Evolutionary conservation across 176 grass and related monocot species (phyloP), one percentile per base, ranked within the genome.

Genomic region (Zoysia japonica): DNA sequence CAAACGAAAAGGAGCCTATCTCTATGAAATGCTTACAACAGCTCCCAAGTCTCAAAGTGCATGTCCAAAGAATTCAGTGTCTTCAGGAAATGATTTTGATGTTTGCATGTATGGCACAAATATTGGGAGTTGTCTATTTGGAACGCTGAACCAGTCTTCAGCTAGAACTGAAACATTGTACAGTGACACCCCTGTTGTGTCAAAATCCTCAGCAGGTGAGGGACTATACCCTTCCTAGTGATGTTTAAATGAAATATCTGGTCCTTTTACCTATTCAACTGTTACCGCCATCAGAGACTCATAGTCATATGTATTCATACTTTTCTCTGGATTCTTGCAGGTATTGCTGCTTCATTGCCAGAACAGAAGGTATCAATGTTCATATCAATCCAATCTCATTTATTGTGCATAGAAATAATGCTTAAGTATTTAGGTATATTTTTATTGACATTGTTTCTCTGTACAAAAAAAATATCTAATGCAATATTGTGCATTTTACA

Each of bases 1-100:
- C 42, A 76, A 80, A 78, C 56, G 0, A 35, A 90, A 86, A 88
- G 7, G 44, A 36, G 17, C 84, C 68, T 80, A 40, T 72, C 87
- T 94, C 45, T 97, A 80, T 67, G 91, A 97, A 84, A 90, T 83
- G 77, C 38, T 94, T 78, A 87, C 78, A 52, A 42, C 88, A 46
- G 83, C 87, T 79, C 77, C 80, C 37, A 68, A 81, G 61, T 56
- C 68, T 85, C 51, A 89, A 66, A 39, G 57, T 78, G 11, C 57
- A 17, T 48, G 61, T 47, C 47, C 48, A 42, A 56, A 70, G 83
- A 52, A 82, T 81, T 76, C 54, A 53, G 46, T 62, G 3, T 69
- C 72, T 70, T 74, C 37, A 71, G 61, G 50, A 57, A 85, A 76
- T 65, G 41, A 13, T 36, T 51, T 76, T 55, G 69, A 71, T 53